These are phyloP conservation scores for Taphrina wiesneri DNA, from an alignment of 1,139 yeast species.

Conservation along the genomic window DNA sequence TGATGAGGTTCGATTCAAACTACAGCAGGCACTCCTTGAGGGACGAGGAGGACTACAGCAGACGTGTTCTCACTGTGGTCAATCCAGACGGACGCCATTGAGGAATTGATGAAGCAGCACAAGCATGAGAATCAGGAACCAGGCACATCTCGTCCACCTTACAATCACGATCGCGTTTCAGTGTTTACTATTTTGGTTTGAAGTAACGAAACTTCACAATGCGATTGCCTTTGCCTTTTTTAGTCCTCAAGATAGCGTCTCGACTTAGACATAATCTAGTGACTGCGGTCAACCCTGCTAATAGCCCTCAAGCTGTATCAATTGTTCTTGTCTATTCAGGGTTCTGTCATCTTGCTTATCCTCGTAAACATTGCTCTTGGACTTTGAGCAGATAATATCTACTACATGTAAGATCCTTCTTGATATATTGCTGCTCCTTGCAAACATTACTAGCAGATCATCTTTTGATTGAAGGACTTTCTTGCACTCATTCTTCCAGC, in stretches of 20 bases:
- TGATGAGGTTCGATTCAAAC: slow-evolving; percentile 55
- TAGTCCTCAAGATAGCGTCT: neutral
- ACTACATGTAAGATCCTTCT: no score
- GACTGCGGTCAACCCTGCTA: neutral
- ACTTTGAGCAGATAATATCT: no score
- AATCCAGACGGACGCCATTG: slow-evolving; percentile 54
- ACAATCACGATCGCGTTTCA: no score
- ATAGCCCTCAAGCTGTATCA: no score
- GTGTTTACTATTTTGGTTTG: neutral
- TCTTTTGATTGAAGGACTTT: no score
- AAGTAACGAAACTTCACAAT: neutral
- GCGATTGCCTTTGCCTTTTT: neutral
- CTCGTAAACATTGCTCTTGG: no score
- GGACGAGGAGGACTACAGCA: slow-evolving; percentile 72
- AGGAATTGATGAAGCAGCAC: neutral
- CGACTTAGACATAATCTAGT: neutral
- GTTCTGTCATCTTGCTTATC: no score
- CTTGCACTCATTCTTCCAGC: no score
- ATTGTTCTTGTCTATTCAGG: no score
- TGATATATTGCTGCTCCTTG: no score
- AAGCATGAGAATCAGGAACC: neutral
- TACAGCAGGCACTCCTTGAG: slow-evolving; percentile 65
- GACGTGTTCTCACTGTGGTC: slow-evolving; percentile 68
- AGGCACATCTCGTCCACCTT: neutral
- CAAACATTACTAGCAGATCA: no score